Conservation (phyloP, 2,329 filamentous ascomycete species). For the Biscogniauxia mediterranea region DNA sequence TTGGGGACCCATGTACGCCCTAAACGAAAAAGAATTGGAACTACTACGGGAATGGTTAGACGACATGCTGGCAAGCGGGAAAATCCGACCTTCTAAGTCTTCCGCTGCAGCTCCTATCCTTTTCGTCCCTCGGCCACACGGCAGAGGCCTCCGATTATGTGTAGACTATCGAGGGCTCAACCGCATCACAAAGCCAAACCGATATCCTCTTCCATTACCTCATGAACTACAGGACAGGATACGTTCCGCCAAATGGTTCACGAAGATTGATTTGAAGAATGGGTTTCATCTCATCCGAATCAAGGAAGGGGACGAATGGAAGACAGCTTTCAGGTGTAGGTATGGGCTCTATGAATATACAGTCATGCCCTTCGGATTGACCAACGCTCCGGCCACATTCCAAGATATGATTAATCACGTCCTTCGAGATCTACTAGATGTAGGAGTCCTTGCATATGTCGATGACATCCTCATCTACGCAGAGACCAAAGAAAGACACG, state of each 20-base stretch:
- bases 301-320: slow-evolving; percentile 29
- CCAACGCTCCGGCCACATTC: slow-evolving; percentile 14
- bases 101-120: not conserved
- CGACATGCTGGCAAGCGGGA: too few relatives aligned
- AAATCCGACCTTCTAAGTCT: too few relatives aligned
- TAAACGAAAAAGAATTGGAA: not conserved
- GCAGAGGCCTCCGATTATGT: slow-evolving; percentile 18
- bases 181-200: slow-evolving; percentile 24
- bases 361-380: slow-evolving; percentile 31
- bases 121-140: slow-evolving; percentile 21
- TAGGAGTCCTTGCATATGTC: slow-evolving; percentile 14
- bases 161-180: slow-evolving; percentile 28
- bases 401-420: slow-evolving; percentile 12
- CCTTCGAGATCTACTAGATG: slow-evolving; percentile 6
- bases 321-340: slow-evolving; percentile 28
- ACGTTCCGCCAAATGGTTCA: slow-evolving; percentile 11
- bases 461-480: slow-evolving; percentile 29
- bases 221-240: slow-evolving; percentile 19
- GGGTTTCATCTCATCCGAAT: slow-evolving; percentile 23
- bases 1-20: not conserved
- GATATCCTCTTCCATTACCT: slow-evolving; percentile 24
- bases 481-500: slow-evolving; percentile 24
- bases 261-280: slow-evolving; percentile 11
- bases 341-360: slow-evolving; percentile 31
- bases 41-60: too few relatives aligned